Conservation (phyloP, 1,284 basidiomycete genomes). For the Rhodotorula sp. region DNA sequence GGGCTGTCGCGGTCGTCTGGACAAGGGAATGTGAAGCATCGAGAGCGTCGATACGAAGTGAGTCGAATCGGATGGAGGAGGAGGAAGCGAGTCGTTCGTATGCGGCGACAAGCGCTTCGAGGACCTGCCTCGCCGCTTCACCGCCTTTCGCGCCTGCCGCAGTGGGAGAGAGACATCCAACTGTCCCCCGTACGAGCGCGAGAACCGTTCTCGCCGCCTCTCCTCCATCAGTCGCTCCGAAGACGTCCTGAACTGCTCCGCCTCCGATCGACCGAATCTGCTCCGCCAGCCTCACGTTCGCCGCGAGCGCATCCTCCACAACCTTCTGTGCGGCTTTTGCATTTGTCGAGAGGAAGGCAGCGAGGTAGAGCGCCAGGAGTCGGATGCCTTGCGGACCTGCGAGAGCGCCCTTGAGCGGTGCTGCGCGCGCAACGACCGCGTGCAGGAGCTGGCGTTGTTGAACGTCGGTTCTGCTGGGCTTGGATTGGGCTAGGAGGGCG, state of each 20-base stretch:
- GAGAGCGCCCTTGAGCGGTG: background rate
- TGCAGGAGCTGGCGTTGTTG: conserved; percentile 7
- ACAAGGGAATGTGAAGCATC: conserved; percentile 10
- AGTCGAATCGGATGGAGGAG: background rate
- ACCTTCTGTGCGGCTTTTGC: background rate
- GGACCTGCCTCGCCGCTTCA: background rate
- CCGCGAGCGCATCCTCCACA: conserved; percentile 3
- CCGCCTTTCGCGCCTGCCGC: background rate
- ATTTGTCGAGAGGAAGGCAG: conserved; percentile 10
- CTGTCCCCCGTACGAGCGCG: conserved; percentile 5
- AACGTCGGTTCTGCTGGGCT: background rate
- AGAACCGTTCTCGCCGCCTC: conserved; percentile 6
- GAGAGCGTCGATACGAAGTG: conserved; percentile 6
- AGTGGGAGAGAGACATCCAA: background rate
- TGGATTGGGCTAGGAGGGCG: conserved; percentile 1
- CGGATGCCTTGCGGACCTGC: background rate
- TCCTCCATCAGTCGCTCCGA: no score
- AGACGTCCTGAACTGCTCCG: background rate
- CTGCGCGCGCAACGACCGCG: conserved; percentile 7
- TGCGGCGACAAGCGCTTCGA: background rate
- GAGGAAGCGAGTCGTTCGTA: background rate
- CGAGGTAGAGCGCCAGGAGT: conserved; percentile 20
- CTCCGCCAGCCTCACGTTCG: conserved; percentile 1
- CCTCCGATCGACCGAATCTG: background rate
- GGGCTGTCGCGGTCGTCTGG: background rate